phyloP scores from a whole-genome alignment of 441 rosid species.

The Pelargonium citronellum region DNA sequence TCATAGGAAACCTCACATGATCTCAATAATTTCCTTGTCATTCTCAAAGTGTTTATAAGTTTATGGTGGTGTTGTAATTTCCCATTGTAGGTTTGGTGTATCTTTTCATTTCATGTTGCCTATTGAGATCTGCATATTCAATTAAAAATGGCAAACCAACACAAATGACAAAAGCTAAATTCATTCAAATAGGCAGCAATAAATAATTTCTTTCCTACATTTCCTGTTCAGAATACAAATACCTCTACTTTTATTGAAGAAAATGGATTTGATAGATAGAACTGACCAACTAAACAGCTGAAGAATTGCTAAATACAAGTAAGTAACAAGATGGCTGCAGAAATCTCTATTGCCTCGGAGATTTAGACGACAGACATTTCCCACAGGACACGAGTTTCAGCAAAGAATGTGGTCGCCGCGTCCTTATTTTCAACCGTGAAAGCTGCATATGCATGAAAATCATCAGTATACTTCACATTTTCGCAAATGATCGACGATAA shows the following conservation, averaged over 20 bases:
- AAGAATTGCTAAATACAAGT: constrained; percentile 37
- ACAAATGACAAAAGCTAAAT: constrained; percentile 1
- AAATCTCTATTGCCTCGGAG: constrained; percentile 46
- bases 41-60: too few relatives aligned
- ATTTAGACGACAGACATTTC: constrained; percentile 60
- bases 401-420: constrained; percentile 52
- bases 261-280: constrained; percentile 21
- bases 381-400: constrained; percentile 80
- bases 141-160: neutral
- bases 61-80: too few relatives aligned
- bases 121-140: too few relatives aligned
- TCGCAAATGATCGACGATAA: neutral
- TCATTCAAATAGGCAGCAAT: constrained; percentile 10
- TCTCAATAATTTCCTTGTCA: too few relatives aligned
- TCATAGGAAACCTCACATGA: too few relatives aligned
- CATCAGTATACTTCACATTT: neutral
- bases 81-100: too few relatives aligned
- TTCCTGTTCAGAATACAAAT: constrained; percentile 17
- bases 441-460: constrained; percentile 36
- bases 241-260: constrained; percentile 32
- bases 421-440: constrained; percentile 64
- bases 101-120: too few relatives aligned
- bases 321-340: constrained; percentile 22
- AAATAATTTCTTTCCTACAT: constrained; percentile 24
- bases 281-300: constrained; percentile 27